Percentiles rank a stretch among this genome's conserved stretches.
phyloP scores from a whole-genome alignment of 345 rosid genomes.

The Camelina hispida region DNA sequence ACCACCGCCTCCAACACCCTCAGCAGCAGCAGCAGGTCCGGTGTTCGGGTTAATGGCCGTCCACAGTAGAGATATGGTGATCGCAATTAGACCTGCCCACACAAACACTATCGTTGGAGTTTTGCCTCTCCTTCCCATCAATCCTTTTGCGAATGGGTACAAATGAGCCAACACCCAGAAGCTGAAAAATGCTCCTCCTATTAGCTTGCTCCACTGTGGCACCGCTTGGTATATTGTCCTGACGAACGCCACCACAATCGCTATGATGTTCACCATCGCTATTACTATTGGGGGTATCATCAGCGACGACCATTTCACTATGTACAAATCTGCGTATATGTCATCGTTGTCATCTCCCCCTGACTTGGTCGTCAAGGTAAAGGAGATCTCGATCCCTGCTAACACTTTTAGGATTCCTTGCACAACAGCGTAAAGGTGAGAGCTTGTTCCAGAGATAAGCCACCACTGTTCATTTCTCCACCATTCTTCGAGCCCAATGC shows the following conservation, averaged over 20 bases:
- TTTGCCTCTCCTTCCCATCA: constrained; percentile 94
- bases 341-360: constrained; percentile 78
- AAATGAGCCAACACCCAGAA: constrained; percentile 95
- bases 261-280: constrained; percentile 85
- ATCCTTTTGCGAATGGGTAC: constrained; percentile 93
- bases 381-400: constrained; percentile 93
- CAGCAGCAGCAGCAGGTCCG: constrained; percentile 30
- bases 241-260: constrained; percentile 67
- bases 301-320: constrained; percentile 87
- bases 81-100: constrained; percentile 94
- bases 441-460: constrained; percentile 92
- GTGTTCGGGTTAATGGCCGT: constrained; percentile 68
- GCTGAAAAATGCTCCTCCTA: constrained; percentile 94
- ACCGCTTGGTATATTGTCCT: constrained; percentile 69
- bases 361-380: constrained; percentile 84
- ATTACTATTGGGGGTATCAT: constrained; percentile 93
- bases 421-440: constrained; percentile 84
- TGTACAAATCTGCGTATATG: constrained; percentile 74
- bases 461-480: constrained; percentile 99
- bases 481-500: constrained; percentile 87
- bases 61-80: constrained; percentile 83
- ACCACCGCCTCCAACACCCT: constrained; percentile 47
- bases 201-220: constrained; percentile 83
- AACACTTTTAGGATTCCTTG: constrained; percentile 86
- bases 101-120: constrained; percentile 92